Evolutionary conservation across 1,284 basidiomycete genomes (phyloP), one percentile per base, ranked within the genome.

Genomic region (Apiotrichum sp.): DNA sequence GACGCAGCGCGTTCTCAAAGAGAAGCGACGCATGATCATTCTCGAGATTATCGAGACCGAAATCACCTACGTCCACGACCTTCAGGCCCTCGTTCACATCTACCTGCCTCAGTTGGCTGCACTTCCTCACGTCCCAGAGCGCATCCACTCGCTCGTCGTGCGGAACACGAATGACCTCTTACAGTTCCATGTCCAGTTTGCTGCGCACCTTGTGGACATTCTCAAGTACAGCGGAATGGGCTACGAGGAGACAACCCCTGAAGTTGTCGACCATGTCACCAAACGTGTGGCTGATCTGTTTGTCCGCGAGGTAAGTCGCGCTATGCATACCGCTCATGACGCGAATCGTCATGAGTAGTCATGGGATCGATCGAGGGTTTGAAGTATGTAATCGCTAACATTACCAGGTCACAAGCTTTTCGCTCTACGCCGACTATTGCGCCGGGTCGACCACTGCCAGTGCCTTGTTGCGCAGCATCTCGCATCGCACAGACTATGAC

Each of bases 1-100:
- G 39, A 48, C 29, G 35, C 35, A 48, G n/a, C 35, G 47, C 35
- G 51, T 47, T 34, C 50, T 57, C 4, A 46, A 69, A 16, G 69
- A 71, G 49, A 68, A 68, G 51, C 61, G 71, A 3, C 67, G 65
- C 39, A 73, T 74, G 67, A 66, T 73, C 43, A 52, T 77, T 0
- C 62, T 76, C n/a, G 92, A 96, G 75, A 79, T 96, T 36, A 80
- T 93, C 36, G 81, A 83, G 58, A 93, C 90, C 0, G 92, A 96
- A 76, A 79, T 84, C 16, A 83, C 83, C 6, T 96, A 95, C 70
- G 80, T 91, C 11, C 74, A 81, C 51, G 89, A 92, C 71, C 73
- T 96, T 62, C 82, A 84, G 56, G 81, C 82, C 11, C 80, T 96
- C 43, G 86, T 91, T 46, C 82, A 78, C 62, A 71, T 79, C 41